Conservation (phyloP, 768 basidiomycete genomes). For the Rhodosporidiobolus odoratus region DNA sequence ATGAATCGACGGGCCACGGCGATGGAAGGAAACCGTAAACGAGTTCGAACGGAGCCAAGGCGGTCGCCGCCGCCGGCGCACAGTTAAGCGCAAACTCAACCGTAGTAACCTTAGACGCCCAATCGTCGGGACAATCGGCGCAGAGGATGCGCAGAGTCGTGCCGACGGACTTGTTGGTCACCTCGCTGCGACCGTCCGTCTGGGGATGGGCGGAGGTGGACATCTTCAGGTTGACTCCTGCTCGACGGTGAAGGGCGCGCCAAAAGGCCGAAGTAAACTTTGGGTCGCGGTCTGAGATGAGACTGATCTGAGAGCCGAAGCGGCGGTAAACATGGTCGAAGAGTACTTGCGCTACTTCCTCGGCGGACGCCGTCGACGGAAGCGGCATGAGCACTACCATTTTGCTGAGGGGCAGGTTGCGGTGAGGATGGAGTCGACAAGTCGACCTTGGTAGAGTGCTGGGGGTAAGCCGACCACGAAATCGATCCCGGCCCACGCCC, state of each 20-base stretch:
- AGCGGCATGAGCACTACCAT: neutral
- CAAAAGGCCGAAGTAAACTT: constrained; percentile 52
- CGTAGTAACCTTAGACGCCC: constrained; percentile 43
- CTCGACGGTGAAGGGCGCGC: constrained; percentile 45
- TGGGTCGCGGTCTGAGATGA: constrained; percentile 51
- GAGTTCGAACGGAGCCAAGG: neutral
- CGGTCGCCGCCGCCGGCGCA: neutral
- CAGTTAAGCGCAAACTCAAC: constrained; percentile 51
- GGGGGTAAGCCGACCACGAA: constrained; percentile 6
- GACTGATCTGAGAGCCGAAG: constrained; percentile 49
- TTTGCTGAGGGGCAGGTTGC: constrained; percentile 9
- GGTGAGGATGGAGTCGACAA: constrained; percentile 5
- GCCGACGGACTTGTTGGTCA: constrained; percentile 39
- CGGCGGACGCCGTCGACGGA: constrained; percentile 26
- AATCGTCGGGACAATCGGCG: constrained; percentile 42
- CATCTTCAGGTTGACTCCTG: constrained; percentile 46
- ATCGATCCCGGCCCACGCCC: neutral
- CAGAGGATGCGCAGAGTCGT: constrained; percentile 18
- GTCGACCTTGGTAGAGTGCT: neutral
- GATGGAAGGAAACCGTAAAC: constrained; percentile 5
- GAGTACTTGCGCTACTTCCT: constrained; percentile 48
- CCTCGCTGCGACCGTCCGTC: constrained; percentile 50
- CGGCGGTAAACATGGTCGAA: constrained; percentile 47
- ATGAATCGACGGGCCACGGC: neutral
- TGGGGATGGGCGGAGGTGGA: constrained; percentile 52